phyloP scores from a whole-genome alignment of 108 stramenopile genomes.

The Asterionellopsis glacialis region DNA sequence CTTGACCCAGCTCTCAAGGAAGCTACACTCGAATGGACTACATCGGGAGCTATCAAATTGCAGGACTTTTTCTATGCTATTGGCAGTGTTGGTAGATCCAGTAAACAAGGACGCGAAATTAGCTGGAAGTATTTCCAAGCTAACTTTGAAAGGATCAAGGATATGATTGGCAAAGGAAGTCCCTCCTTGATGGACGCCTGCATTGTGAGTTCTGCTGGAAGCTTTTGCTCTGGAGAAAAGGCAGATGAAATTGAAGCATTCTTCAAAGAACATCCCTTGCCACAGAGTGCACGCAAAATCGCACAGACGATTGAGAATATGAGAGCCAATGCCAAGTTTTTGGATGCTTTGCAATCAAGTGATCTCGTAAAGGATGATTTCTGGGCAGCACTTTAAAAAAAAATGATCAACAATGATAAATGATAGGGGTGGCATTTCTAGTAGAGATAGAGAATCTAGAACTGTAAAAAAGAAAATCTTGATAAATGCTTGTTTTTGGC shows the following conservation, averaged over 20 bases:
- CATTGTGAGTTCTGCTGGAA: constrained; percentile 79
- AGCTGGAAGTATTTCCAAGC: constrained; percentile 89
- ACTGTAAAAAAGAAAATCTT: too few species aligned
- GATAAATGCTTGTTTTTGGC: too few species aligned
- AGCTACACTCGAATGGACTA: constrained; percentile 86
- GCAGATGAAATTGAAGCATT: constrained; percentile 91
- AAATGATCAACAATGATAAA: too few species aligned
- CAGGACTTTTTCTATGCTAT: constrained; percentile 98
- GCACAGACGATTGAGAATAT: constrained; percentile 80
- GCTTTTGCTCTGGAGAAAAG: constrained; percentile 72
- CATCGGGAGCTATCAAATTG: constrained; percentile 88
- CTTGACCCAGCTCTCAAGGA: constrained; percentile 63
- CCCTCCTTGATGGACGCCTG: constrained; percentile 88
- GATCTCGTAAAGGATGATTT: constrained; percentile 49
- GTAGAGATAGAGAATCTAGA: too few species aligned
- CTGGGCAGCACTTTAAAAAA: constrained; percentile 36
- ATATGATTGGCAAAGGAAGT: constrained; percentile 83
- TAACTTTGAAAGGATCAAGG: constrained; percentile 72
- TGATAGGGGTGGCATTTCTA: too few species aligned
- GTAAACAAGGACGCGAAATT: constrained; percentile 73
- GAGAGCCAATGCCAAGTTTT: constrained; percentile 74
- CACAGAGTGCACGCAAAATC: constrained; percentile 79
- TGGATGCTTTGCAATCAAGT: constrained; percentile 52
- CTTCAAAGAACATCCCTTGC: constrained; percentile 77
- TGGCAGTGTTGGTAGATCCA: constrained; percentile 69